phyloP scores from a whole-genome alignment of 495 filamentous ascomycete species.

The Hyphodiscus hymeniophilus region DNA sequence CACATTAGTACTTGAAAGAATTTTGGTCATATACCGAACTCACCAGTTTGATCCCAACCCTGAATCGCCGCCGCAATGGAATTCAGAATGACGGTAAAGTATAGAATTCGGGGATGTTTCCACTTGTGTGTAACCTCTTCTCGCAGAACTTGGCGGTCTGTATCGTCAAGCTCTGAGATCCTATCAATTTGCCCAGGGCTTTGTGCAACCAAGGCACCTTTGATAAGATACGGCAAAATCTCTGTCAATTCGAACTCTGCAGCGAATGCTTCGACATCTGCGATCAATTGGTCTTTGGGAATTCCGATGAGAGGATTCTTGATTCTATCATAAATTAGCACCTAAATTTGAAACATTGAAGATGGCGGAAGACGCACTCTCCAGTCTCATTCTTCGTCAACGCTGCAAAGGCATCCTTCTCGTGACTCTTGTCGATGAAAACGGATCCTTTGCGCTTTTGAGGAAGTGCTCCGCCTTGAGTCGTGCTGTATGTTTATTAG shows the following conservation, averaged over 20 bases:
- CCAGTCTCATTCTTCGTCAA: background rate
- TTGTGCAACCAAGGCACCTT: conserved; percentile 58
- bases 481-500: too few species aligned
- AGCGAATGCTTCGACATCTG: conserved; percentile 49
- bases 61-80: conserved; percentile 53
- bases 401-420: background rate
- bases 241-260: conserved; percentile 31
- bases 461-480: background rate
- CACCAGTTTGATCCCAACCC: conserved; percentile 27
- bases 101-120: conserved; percentile 54
- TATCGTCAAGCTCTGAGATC: conserved; percentile 47
- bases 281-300: conserved; percentile 39
- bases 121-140: conserved; percentile 56
- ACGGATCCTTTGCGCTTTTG: background rate
- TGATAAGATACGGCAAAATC: conserved; percentile 40
- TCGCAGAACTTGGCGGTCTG: conserved; percentile 43
- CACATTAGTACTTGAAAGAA: background rate
- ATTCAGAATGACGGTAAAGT: conserved; percentile 60
- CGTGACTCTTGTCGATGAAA: background rate
- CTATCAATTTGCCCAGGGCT: conserved; percentile 46
- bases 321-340: conserved; percentile 34
- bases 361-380: background rate
- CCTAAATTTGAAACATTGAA: background rate
- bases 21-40: background rate
- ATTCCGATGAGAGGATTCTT: conserved; percentile 55